Evolutionary conservation across 108 stramenopile genomes (phyloP), one percentile per base, ranked within the genome.

Genomic region (Epithemia pelagica): DNA sequence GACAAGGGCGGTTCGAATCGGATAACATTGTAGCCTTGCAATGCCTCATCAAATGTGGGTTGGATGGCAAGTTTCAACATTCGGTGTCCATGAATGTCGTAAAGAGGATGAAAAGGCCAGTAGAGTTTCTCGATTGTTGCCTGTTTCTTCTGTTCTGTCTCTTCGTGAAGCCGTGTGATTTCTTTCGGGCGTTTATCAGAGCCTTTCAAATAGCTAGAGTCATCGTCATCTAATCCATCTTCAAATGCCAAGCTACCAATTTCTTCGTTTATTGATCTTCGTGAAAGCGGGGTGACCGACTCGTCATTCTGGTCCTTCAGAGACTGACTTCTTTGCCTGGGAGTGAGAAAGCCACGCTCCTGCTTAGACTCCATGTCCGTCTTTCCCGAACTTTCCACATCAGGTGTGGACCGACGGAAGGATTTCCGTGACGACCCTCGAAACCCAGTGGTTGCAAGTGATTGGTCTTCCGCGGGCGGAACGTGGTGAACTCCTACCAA

Each of bases 401-500:
- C 37, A 46, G 37, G 37, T 15, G 15, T 10, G 30, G 64, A 65
- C n/a, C 57, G 61, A 30, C 69, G 70, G 5, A 58, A 68, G 0
- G 72, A 73, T 27, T 74, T 82, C 28, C 77, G 87, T 64, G 89
- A 89, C 0, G 76, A 90, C 24, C 19, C 46, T 52, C 51, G 64
- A 24, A 64, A 64, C 7, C 64, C 64, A 24, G 21, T 64, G n/a
- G 64, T 64, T 3, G 64, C 64, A 22, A 64, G 51, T 8, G 61
- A 54, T 54, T 32, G 52, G 21, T 23, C 59, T 15, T 76, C 61
- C 61, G 74, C 64, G 27, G 72, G 76, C 19, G 85, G 74, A 56
- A 88, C 89, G 66, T 95, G 78, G 72, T 95, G 95, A 28, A 94
- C 72, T 25, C 97, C 97, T 63, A 97, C 78, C 54, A 97, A 66